Conservation (phyloP, 768 basidiomycete species). For the Tricholoma sp. region DNA sequence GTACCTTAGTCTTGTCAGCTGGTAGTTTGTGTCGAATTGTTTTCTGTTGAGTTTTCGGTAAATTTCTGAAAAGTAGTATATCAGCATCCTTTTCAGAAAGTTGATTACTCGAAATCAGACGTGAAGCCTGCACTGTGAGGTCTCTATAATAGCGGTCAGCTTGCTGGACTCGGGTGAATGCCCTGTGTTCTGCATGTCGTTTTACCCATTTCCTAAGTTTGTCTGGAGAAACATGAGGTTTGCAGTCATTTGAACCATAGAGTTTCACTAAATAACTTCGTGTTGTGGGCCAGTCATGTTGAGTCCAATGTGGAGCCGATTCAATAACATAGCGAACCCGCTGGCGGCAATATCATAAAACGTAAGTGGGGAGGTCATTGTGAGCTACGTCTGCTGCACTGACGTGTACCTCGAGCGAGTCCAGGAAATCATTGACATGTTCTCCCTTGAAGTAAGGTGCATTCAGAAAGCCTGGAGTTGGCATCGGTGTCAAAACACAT, state of each 20-base stretch:
- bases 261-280: neutral
- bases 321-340: slow-evolving; percentile 1
- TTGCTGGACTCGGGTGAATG: neutral
- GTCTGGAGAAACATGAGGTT: neutral
- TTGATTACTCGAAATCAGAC: neutral
- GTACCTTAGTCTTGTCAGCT: neutral
- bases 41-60: neutral
- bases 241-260: slow-evolving; percentile 1
- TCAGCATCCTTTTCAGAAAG: neutral
- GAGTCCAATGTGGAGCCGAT: neutral
- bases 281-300: neutral
- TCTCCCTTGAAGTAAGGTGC: slow-evolving; percentile 4
- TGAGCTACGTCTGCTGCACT: neutral
- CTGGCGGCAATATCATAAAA: neutral
- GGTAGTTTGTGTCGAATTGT: neutral
- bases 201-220: neutral
- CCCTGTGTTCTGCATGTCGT: neutral
- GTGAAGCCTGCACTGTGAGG: neutral
- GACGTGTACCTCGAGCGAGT: neutral
- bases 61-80: neutral
- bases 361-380: neutral
- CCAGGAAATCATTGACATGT: slow-evolving; percentile 2
- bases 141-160: slow-evolving; percentile 3
- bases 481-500: neutral
- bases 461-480: neutral